A percentile compares a stretch with the other conserved stretches of the same genome.
phyloP scores from a whole-genome alignment of 768 basidiomycete genomes.

The Scleroderma citrinum region DNA sequence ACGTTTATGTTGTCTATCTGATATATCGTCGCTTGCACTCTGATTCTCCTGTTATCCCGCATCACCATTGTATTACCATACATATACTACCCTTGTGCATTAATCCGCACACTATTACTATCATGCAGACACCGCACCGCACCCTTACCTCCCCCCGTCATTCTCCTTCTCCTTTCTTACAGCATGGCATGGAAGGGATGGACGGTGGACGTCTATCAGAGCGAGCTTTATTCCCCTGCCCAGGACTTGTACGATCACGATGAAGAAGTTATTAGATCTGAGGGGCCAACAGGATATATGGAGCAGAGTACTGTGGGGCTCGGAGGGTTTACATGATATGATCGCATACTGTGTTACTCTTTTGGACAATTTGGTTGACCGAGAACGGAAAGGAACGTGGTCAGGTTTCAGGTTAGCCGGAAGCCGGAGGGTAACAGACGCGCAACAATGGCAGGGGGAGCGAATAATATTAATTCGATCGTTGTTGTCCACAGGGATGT shows the following conservation, averaged over 20 bases:
- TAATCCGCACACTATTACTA: constrained; percentile 29
- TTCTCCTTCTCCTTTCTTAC: too few relatives aligned
- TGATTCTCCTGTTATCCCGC: too few relatives aligned
- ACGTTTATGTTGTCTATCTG: constrained; percentile 25
- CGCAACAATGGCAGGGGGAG: not conserved
- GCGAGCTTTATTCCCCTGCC: not conserved
- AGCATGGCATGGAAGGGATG: too few relatives aligned
- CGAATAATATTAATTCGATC: not conserved
- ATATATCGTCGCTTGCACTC: constrained; percentile 24
- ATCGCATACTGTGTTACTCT: not conserved
- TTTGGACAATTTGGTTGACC: not conserved
- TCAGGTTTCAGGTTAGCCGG: not conserved
- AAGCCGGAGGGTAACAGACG: not conserved
- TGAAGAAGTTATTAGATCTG: constrained; percentile 1
- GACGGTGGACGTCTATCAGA: too few relatives aligned
- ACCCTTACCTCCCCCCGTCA: not conserved
- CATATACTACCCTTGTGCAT: constrained; percentile 25
- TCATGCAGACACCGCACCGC: constrained; percentile 9
- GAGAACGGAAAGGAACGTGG: not conserved
- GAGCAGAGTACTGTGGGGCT: not conserved
- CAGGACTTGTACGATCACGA: constrained; percentile 22
- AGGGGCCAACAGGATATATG: constrained; percentile 1
- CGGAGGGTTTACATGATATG: not conserved
- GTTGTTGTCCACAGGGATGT: too few relatives aligned
- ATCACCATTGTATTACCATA: constrained; percentile 30